Conservation (phyloP, 495 filamentous ascomycete genomes). For the Penicillium pulvis region DNA sequence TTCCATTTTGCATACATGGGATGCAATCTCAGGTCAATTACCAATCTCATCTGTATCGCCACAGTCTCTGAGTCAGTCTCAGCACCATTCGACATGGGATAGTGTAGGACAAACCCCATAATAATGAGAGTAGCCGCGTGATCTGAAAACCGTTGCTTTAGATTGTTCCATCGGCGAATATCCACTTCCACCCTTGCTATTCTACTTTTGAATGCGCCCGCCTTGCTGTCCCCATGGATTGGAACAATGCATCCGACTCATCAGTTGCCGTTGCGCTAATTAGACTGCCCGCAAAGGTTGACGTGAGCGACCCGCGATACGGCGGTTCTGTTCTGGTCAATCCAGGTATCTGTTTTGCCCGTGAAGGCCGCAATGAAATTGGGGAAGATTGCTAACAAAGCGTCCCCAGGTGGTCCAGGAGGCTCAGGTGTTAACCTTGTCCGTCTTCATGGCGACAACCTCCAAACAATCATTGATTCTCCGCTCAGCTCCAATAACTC, state of each 20-base stretch:
- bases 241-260: not conserved
- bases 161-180: too few species aligned
- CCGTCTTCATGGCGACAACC: too few species aligned
- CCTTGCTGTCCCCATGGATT: constrained; percentile 1
- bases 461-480: not conserved
- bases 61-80: too few species aligned
- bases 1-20: too few species aligned
- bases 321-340: not conserved
- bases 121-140: too few species aligned
- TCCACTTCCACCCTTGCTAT: too few species aligned
- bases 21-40: too few species aligned
- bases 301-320: not conserved
- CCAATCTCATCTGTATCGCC: too few species aligned
- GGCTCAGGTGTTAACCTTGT: not conserved
- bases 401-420: not conserved
- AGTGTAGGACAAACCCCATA: too few species aligned
- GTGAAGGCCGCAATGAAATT: too few species aligned
- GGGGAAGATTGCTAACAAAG: not conserved
- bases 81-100: too few species aligned
- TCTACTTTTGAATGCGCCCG: constrained; percentile 1
- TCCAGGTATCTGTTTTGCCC: not conserved
- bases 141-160: too few species aligned
- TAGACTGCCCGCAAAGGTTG: not conserved
- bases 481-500: not conserved
- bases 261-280: not conserved